These are phyloP conservation scores for Phialemonium atrogriseum DNA, from an alignment of 2,329 filamentous ascomycete genomes.

Conservation along the genomic window DNA sequence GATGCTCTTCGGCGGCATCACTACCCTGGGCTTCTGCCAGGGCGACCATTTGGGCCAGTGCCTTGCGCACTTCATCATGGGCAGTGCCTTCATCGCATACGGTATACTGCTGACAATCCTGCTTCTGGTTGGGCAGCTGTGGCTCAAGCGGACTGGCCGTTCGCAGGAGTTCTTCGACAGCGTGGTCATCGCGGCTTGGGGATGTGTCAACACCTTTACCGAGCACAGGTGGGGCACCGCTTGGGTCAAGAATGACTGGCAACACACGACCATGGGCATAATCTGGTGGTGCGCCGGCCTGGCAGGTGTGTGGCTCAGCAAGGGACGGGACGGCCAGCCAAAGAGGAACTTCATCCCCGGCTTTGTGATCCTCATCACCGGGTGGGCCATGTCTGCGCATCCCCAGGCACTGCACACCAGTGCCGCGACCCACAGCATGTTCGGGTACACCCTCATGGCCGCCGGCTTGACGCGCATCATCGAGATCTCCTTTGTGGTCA, in stretches of 20 bases:
- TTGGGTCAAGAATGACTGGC: constrained; percentile 91
- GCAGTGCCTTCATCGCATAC: constrained; percentile 90
- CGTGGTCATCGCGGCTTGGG: constrained; percentile 85
- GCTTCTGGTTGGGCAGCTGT: constrained; percentile 79
- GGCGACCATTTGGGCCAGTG: constrained; percentile 89
- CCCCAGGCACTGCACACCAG: constrained; percentile 78
- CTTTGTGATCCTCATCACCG: constrained; percentile 84
- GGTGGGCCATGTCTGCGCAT: constrained; percentile 92
- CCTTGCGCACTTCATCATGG: constrained; percentile 97
- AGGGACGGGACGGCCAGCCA: constrained; percentile 71
- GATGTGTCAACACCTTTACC: constrained; percentile 95
- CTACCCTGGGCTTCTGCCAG: constrained; percentile 84
- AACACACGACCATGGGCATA: constrained; percentile 99
- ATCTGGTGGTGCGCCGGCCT: constrained; percentile 96
- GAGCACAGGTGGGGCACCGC: constrained; percentile 87
- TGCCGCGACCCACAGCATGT: constrained; percentile 79
- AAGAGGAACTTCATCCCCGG: constrained; percentile 90
- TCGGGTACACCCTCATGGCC: constrained; percentile 93
- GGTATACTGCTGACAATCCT: constrained; percentile 81
- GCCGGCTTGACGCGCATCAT: constrained; percentile 78
- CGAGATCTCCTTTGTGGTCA: constrained; percentile 82
- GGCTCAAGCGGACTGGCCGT: constrained; percentile 72
- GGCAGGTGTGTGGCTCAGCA: constrained; percentile 85
- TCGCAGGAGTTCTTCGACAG: constrained; percentile 98
- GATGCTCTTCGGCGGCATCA: constrained; percentile 94